Base-by-base conservation (phyloP, 805 yeast genomes). In the Kazachstania viticola region DNA sequence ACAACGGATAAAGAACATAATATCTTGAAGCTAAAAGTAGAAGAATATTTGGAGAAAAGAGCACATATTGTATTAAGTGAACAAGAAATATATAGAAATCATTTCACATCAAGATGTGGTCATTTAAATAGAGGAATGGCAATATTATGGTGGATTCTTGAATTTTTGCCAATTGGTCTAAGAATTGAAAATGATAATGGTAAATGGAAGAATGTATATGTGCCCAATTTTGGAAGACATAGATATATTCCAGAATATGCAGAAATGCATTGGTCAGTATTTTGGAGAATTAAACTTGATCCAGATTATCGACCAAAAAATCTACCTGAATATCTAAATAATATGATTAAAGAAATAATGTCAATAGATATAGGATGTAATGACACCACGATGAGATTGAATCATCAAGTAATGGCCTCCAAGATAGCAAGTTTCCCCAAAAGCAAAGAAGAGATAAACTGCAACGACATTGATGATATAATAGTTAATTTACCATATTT, bases 191-290 rank as follows among this genome's bases (percentile, higher is more conserved):
- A 68, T 42, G 38, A 42, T 4, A 44, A 58, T 3, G 73, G 73
- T 2, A 57, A 61, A 41, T 74, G 80, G 79, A 56, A 52, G 34
- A 59, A 64, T 29, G 51, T 56, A 4, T 70, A 62, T 42, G 44
- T 55, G 11, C 83, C 83, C 1, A 75, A 77, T 44, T 42, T 73
- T 3, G 83, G 83, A 2, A 56, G 70, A 11, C 35, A 48, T 4
- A 57, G 83, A 37, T 56, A 56, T 26, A 53, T 76, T 4, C 80
- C 81, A 1, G 36, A 38, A 2, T 51, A 61, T 35, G 64, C 68
- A 9, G 51, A 49, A 11, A 37, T 75, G 21, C 83, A 77, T 49
- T 77, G 83, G 82, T 73, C 81, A 28, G 64, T 75, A 1, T 61
- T 59, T 37, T 75, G 76, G 72, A 57, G 78, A 39, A 44, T 68